Base-by-base conservation (phyloP, 2,329 filamentous ascomycete species). In the Cercospora sp. region DNA sequence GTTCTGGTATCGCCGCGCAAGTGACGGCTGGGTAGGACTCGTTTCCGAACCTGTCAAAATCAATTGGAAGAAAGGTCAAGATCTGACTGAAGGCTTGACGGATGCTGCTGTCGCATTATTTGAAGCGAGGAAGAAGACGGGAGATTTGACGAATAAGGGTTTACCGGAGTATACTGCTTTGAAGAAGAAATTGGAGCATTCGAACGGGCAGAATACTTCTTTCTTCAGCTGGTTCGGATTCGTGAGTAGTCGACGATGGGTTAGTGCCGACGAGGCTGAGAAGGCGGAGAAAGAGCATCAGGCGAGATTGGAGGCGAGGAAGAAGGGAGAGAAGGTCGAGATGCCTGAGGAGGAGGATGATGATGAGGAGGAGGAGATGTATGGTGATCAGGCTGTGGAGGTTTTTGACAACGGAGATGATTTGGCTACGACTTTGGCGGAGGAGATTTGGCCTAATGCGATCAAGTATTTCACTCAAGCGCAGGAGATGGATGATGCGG, bases 161-260 rank as follows among this genome's bases (percentile, higher is more conserved):
- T 78, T 88, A 60, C 82, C 84, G 49, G 84, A 86, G 72, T 88
- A 85, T 77, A 83, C 86, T 76, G 80, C 82, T 53, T 78, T 90
- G 64, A 81, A 82, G 51, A 80, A 83, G 74, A 84, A 85, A 79
- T 81, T 88, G 32, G 84, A 85, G 66, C 76, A 76, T 2, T 77
- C 69, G 77, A 82, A 66, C 43, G 69, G 69, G 10, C 71, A 71
- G 61, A 79, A 81, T 72, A 89, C 85, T 61, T 93, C 90, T 81
- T 97, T 97, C 85, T 97, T 97, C 79, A 88, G 89, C 67, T 95
- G 90, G 87, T 97, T 97, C 79, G 92, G 90, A 64, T 97, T 90
- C 83, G 81, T 84, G 18, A 82, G 81, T 12, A 78, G 88, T 85
- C 70, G 92, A 88, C 71, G 87, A 71, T 87, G 87, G 76, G 82